A percentile compares a stretch with the other conserved stretches of the same genome.
Evolutionary conservation across 2,329 filamentous ascomycete genomes (phyloP).

Genomic region (Chlorencoelia australis): DNA sequence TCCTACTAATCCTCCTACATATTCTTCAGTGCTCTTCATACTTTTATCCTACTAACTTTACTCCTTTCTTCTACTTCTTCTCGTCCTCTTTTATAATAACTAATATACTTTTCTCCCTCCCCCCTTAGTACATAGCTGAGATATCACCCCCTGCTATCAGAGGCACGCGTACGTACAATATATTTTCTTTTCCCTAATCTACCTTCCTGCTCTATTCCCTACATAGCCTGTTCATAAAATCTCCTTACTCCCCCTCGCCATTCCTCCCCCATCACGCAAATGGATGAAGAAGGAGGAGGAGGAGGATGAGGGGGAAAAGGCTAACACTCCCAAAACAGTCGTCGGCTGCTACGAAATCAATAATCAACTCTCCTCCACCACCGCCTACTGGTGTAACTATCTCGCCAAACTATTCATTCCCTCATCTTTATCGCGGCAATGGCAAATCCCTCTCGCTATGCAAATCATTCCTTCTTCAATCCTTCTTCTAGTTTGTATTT

Average conservation of each 20-base stretch:
- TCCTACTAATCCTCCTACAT: not conserved
- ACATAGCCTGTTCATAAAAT: not conserved
- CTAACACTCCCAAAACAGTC: conserved; percentile 6
- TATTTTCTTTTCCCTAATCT: not conserved
- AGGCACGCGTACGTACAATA: conserved; percentile 5
- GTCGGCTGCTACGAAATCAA: conserved; percentile 23
- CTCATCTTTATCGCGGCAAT: conserved; percentile 14
- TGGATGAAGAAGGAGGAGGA: too few relatives aligned
- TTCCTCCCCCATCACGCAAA: not conserved
- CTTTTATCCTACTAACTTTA: too few relatives aligned
- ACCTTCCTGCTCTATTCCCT: too few relatives aligned
- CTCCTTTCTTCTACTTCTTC: too few relatives aligned
- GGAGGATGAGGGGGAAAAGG: too few relatives aligned
- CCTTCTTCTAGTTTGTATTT: conserved; percentile 29
- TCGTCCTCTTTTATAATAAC: too few relatives aligned
- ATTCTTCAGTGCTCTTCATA: not conserved
- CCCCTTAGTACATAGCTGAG: conserved; percentile 22
- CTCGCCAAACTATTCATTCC: conserved; percentile 15
- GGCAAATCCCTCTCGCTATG: conserved; percentile 29
- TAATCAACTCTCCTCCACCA: conserved; percentile 18
- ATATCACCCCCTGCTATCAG: conserved; percentile 19
- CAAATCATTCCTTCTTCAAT: conserved; percentile 27
- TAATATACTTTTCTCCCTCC: too few relatives aligned
- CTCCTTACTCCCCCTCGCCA: not conserved
- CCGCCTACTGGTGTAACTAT: conserved; percentile 21